Percentiles rank a stretch among this genome's conserved stretches.
phyloP scores from a whole-genome alignment of 176 grass and related monocot species.

The Poa pratensis region DNA sequence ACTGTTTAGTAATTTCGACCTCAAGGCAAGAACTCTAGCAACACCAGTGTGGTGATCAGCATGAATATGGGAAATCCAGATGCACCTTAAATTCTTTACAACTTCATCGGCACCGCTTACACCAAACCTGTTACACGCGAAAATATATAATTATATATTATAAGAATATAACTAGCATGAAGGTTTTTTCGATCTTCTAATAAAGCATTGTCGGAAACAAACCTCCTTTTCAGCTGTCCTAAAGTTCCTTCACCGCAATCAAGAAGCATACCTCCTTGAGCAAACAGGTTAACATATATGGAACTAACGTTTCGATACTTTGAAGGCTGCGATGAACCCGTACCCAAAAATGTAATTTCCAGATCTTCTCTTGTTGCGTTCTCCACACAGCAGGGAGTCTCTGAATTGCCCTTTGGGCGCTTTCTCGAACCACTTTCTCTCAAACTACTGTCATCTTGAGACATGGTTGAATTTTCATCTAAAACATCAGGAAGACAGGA shows the following conservation, averaged over 20 bases:
- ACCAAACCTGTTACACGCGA: conserved; percentile 65
- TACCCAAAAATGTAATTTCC: conserved; percentile 90
- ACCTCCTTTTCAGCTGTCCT: conserved; percentile 93
- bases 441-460: conserved; percentile 51
- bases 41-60: conserved; percentile 95
- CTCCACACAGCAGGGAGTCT: conserved; percentile 69
- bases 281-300: conserved; percentile 90
- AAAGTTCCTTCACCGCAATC: conserved; percentile 97
- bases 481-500: conserved; percentile 28
- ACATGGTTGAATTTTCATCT: conserved; percentile 40
- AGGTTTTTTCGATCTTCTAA: conserved; percentile 3
- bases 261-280: conserved; percentile 83
- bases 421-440: conserved; percentile 50
- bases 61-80: conserved; percentile 99
- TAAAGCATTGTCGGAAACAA: conserved; percentile 31
- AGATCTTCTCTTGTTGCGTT: conserved; percentile 84
- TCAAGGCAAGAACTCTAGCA: conserved; percentile 83
- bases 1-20: conserved; percentile 65
- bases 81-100: conserved; percentile 72
- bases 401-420: conserved; percentile 41
- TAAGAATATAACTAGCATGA: conserved; percentile 35
- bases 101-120: conserved; percentile 80
- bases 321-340: conserved; percentile 93
- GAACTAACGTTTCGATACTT: conserved; percentile 97
- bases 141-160: conserved; percentile 16